These are phyloP conservation scores for Erigeron canadensis DNA, from an alignment of 129 eudicot species.

Conservation along the genomic window DNA sequence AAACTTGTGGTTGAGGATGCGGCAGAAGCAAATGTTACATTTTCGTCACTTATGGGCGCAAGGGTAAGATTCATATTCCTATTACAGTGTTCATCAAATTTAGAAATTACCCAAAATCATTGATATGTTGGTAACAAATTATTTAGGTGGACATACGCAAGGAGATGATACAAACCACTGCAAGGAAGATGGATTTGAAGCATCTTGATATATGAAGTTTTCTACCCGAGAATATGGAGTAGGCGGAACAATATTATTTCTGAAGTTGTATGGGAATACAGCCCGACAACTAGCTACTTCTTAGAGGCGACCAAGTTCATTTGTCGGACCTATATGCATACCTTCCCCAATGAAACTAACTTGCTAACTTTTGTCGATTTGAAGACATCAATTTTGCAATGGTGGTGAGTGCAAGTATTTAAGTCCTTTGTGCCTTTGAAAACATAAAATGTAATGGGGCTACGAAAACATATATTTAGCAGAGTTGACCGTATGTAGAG, in stretches of 20 bases:
- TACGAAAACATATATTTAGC: no score
- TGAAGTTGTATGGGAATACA: conserved; percentile 12
- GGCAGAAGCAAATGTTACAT: conserved; percentile 83
- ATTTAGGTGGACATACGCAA: conserved; percentile 82
- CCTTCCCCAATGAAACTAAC: neutral
- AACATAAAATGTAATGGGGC: no score
- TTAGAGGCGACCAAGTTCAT: conserved; percentile 19
- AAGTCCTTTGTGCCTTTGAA: neutral
- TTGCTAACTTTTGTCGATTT: neutral
- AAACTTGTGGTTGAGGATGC: conserved; percentile 85
- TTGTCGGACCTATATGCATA: conserved; percentile 13
- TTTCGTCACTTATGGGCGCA: conserved; percentile 95
- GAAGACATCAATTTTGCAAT: conserved; percentile 7
- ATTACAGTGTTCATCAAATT: no score
- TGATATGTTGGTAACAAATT: conserved; percentile 13
- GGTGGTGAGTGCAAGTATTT: neutral
- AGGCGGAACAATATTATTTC: neutral
- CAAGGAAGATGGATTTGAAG: conserved; percentile 57
- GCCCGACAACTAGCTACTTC: conserved; percentile 1
- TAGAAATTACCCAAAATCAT: neutral
- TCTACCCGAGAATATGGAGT: neutral
- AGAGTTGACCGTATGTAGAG: no score
- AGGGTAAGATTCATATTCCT: conserved; percentile 53
- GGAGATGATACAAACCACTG: conserved; percentile 60
- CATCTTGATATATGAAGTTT: conserved; percentile 68